Base-by-base conservation (phyloP, 73 alveolate genomes). In the Paramecium biaurelia region DNA sequence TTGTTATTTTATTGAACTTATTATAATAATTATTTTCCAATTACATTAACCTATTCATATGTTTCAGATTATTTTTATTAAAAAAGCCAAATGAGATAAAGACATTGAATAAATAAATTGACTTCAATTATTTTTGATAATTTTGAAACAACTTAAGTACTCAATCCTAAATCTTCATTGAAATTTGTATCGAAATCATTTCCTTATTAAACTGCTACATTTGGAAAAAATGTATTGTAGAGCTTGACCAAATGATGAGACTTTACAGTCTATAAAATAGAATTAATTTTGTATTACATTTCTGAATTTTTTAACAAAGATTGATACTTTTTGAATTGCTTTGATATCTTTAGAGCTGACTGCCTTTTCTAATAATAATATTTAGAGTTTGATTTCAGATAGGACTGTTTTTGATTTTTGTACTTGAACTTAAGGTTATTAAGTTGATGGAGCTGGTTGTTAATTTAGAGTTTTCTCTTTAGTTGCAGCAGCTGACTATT, bases 201-300 rank as follows among this genome's bases (percentile, higher is more conserved):
- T 11, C 37, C 70, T 57, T 82, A 89, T 70, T 89, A 70, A 89
- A 82, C 41, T 89, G 30, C 57, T 12, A 35, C 32, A 43, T 57
- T 30, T 43, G 89, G 94, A 47, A 70, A 70, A 49, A 89, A 47
- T 24, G 94, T 23, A 43, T 53, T 85, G 41, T 47, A 89, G 3
- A 89, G 79, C 28, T 89, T 89, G 18, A 53, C 58, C 24, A 89
- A 89, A 82, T 89, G 94, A 32, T 67, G 90, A 41, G 94, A 37
- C 24, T 70, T 89, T n/a, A 70, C 56, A 43, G 90, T 24, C 90
- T 79, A 79, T 26, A n/a, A 21, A 43, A 43, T 11, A n/a, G n/a
- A n/a, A 14, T 10, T 24, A 15, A 15, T 2, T 24, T 0, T 11
- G 23, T n/a, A 21, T 74, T 79, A 70, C 85, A 37, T 89, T 89